phyloP scores from a whole-genome alignment of 768 basidiomycete species.

The Exidia glandulosa region DNA sequence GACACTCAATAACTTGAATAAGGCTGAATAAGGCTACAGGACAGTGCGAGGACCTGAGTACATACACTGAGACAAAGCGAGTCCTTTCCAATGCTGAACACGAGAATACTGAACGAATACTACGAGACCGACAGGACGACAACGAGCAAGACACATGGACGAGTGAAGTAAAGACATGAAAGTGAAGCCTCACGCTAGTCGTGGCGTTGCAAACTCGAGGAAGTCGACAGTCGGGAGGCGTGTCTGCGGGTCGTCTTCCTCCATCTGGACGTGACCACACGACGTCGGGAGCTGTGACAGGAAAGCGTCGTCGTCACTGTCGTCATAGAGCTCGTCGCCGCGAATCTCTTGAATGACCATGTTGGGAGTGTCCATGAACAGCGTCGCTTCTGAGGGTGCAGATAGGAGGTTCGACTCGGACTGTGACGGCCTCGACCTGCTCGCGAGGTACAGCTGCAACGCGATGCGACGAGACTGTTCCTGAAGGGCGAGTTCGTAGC shows the following conservation, averaged over 20 bases:
- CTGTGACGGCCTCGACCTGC: too few relatives aligned
- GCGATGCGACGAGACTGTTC: constrained; percentile 16
- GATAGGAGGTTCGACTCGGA: too few relatives aligned
- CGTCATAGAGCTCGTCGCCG: background rate
- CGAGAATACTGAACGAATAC: too few relatives aligned
- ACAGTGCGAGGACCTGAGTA: too few relatives aligned
- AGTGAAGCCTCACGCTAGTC: background rate
- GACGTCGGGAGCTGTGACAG: background rate
- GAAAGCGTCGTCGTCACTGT: background rate
- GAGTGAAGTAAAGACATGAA: background rate
- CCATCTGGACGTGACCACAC: background rate
- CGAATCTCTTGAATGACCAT: background rate
- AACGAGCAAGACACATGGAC: background rate
- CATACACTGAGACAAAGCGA: too few relatives aligned
- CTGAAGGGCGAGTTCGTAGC: background rate
- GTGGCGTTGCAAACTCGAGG: background rate
- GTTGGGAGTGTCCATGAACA: background rate
- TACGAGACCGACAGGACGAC: too few relatives aligned
- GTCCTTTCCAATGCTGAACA: too few relatives aligned
- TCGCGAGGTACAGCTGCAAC: constrained; percentile 19
- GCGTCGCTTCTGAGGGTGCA: background rate
- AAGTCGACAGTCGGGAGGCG: background rate
- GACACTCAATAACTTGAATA: too few relatives aligned
- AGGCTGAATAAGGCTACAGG: too few relatives aligned
- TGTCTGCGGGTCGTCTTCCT: background rate